Conservation (phyloP, 495 filamentous ascomycete genomes). For the Aspergillus taichungensis region DNA sequence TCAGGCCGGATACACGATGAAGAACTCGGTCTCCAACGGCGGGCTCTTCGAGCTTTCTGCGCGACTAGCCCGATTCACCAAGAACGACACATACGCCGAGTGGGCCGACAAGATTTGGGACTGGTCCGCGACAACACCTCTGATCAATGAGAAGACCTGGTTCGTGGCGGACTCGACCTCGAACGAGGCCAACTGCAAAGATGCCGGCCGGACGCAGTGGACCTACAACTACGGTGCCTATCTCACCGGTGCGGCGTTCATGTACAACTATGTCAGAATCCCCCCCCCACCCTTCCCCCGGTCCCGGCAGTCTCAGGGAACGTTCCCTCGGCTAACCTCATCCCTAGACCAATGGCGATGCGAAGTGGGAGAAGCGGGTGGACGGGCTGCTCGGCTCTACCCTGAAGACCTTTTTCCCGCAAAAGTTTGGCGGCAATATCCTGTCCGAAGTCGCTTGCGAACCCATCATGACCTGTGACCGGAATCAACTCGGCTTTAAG, state of each 20-base stretch:
- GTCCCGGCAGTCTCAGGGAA: constrained; percentile 11
- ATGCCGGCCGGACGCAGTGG: constrained; percentile 53
- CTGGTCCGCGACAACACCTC: constrained; percentile 45
- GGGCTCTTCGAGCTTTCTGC: constrained; percentile 57
- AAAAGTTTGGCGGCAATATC: constrained; percentile 32
- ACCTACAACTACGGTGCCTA: constrained; percentile 60
- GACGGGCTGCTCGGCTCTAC: constrained; percentile 44
- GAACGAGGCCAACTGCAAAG: constrained; percentile 41
- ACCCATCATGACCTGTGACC: constrained; percentile 46
- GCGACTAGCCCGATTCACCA: constrained; percentile 55
- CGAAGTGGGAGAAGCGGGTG: constrained; percentile 44
- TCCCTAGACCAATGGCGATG: constrained; percentile 35
- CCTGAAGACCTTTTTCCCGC: constrained; percentile 44
- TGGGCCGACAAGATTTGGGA: constrained; percentile 57
- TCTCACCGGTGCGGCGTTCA: constrained; percentile 53
- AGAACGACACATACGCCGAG: constrained; percentile 51
- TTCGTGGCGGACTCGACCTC: constrained; percentile 51
- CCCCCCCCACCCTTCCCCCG: background rate
- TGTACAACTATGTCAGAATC: constrained; percentile 51
- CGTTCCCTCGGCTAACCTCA: constrained; percentile 10
- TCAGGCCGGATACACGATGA: constrained; percentile 48
- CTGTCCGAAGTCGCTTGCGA: constrained; percentile 70
- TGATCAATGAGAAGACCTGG: constrained; percentile 43
- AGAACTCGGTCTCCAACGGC: constrained; percentile 58
- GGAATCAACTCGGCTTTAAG: constrained; percentile 69